Conservation (phyloP, 2,329 filamentous ascomycete species). For the Aspergillus sp. region DNA sequence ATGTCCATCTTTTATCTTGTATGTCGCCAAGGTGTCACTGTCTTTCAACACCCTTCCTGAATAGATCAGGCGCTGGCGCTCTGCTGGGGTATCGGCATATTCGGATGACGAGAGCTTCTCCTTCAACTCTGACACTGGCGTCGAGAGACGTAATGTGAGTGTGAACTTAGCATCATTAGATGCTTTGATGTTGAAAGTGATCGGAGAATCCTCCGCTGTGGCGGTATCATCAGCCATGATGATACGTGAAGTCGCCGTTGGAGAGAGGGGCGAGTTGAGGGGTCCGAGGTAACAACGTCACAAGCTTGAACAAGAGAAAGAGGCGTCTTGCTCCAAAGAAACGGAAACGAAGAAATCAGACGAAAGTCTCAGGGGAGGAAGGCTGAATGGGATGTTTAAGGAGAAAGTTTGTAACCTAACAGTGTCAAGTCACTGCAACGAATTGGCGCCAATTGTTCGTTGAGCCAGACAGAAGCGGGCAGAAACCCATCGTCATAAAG, state of each 20-base stretch:
- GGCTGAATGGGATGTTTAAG: neutral
- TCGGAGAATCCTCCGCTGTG: constrained; percentile 64
- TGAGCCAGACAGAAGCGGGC: constrained; percentile 32
- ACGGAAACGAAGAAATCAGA: neutral
- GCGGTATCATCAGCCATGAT: constrained; percentile 43
- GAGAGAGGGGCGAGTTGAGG: constrained; percentile 10
- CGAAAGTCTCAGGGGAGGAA: neutral
- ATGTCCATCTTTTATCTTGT: constrained; percentile 95
- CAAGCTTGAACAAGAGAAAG: constrained; percentile 4
- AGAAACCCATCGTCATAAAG: constrained; percentile 35
- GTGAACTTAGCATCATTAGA: constrained; percentile 84
- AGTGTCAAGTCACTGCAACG: neutral
- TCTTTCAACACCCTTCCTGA: constrained; percentile 97
- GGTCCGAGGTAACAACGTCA: constrained; percentile 11
- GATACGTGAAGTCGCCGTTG: constrained; percentile 16
- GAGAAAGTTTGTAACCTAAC: neutral
- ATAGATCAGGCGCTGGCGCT: constrained; percentile 94
- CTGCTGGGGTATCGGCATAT: constrained; percentile 81
- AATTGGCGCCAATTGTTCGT: neutral
- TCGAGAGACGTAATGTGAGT: constrained; percentile 74
- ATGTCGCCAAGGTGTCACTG: constrained; percentile 75
- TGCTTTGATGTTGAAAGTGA: constrained; percentile 98
- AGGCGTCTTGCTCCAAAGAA: constrained; percentile 1
- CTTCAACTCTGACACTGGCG: constrained; percentile 84
- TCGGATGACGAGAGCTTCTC: constrained; percentile 77